A percentile compares a stretch with the other conserved stretches of the same genome.
These are phyloP conservation scores for Darksidea phi DNA, from an alignment of 495 filamentous ascomycete genomes.

Conservation along the genomic window DNA sequence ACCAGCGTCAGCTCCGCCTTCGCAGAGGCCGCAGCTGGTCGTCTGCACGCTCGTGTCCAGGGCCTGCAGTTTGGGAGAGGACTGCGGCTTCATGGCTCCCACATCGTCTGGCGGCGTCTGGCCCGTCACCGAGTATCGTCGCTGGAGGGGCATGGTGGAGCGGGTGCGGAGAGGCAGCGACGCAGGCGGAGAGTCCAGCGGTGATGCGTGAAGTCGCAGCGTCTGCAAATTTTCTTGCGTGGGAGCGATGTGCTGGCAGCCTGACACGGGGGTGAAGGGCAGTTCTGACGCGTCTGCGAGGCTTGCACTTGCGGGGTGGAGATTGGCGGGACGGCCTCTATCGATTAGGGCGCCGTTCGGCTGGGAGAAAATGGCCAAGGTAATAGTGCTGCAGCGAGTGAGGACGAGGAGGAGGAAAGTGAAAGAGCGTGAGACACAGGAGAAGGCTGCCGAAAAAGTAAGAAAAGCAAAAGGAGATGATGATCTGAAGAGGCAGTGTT, in stretches of 20 bases:
- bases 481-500: slow-evolving; percentile 4
- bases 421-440: too few species aligned
- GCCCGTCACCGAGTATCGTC: slow-evolving; percentile 33
- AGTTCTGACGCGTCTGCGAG: slow-evolving; percentile 10
- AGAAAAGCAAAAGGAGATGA: not conserved
- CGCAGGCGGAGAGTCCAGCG: not conserved
- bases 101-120: slow-evolving; percentile 29
- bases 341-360: too few species aligned
- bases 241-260: slow-evolving; percentile 29
- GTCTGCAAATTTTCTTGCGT: slow-evolving; percentile 11
- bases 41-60: slow-evolving; percentile 32
- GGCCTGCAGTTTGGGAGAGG: slow-evolving; percentile 29
- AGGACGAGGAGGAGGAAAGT: too few species aligned
- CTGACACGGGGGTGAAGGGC: slow-evolving; percentile 3
- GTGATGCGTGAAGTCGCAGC: slow-evolving; percentile 4
- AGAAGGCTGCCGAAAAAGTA: not conserved
- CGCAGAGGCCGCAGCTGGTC: slow-evolving; percentile 25
- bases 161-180: not conserved
- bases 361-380: too few species aligned
- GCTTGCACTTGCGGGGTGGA: slow-evolving; percentile 7
- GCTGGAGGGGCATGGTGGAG: slow-evolving; percentile 17
- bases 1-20: slow-evolving; percentile 5
- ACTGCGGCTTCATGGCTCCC: slow-evolving; percentile 18
- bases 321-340: not conserved
- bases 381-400: too few species aligned